Evolutionary conservation across 345 rosid genomes (phyloP), one percentile per base, ranked within the genome.

Genomic region (Acer campestre): DNA sequence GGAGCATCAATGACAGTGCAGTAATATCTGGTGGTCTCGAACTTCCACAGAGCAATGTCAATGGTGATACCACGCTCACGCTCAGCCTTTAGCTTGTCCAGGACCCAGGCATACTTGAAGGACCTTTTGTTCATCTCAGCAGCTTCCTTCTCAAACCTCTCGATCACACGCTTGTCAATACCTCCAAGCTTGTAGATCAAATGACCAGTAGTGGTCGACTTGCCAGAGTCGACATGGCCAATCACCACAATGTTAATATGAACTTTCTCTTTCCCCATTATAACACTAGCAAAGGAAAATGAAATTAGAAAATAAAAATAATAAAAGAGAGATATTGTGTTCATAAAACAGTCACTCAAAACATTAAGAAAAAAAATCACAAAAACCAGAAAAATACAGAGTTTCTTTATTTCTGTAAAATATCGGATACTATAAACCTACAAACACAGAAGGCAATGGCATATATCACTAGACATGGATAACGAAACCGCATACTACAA

Each of bases 51-150:
- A n/a, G 97, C 97, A 79, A 92, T 92, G 56, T 92, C 97, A 46
- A 92, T 92, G 79, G 97, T 92, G 71, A 92, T 92, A 73, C 97
- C 97, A 83, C 97, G 94, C 75, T 92, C 97, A 23, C 97, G 86
- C 88, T 92, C 97, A 0, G 94, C 97, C 88, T 92, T 90, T 29
- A 92, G 90, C 87, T 92, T 92, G 92, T 92, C 97, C 14, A 92
- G 81, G 6, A 92, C 97, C 97, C 94, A 92, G 0, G 97, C 97
- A 35, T 92, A 92, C 87, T 92, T 92, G 90, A 92, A 92, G 0
- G 97, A 92, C 81, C 97, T 85, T 81, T 92, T 92, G 90, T 92
- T 92, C 97, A 92, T 92, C 90, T 92, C 97, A 73, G 97, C 94
- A 77, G 97, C 97, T 70, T 92, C 97, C 88, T 91, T 91, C 92